These are phyloP conservation scores for Protomyces arabidopsidicola DNA, from an alignment of 1,139 yeast species.

Conservation along the genomic window DNA sequence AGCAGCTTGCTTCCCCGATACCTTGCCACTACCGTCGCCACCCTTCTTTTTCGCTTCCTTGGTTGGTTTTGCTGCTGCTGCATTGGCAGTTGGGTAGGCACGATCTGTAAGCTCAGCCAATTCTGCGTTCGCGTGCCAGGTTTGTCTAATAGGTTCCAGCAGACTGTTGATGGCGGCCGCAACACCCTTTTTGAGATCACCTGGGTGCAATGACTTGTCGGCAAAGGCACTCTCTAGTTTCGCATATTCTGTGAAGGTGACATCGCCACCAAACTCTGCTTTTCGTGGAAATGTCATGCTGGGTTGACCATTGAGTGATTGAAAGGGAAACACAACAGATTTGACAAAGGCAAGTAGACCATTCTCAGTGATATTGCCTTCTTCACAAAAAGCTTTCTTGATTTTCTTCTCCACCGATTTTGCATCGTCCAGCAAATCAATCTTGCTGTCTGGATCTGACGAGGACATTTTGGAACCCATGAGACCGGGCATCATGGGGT, in stretches of 20 bases:
- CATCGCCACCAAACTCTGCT: constrained; percentile 93
- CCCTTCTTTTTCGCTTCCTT: constrained; percentile 9
- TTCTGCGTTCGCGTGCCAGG: constrained; percentile 56
- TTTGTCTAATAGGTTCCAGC: constrained; percentile 78
- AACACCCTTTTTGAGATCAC: constrained; percentile 89
- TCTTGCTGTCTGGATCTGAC: constrained; percentile 95
- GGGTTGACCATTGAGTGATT: constrained; percentile 59
- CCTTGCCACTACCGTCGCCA: constrained; percentile 4
- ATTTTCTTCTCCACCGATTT: constrained; percentile 84
- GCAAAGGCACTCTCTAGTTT: constrained; percentile 67
- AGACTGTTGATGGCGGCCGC: constrained; percentile 74
- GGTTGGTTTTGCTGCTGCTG: constrained; percentile 34
- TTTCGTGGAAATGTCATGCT: constrained; percentile 65
- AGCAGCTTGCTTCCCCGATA: constrained; percentile 35
- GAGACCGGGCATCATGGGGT: constrained; percentile 97
- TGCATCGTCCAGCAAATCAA: constrained; percentile 86
- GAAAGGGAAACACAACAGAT: constrained; percentile 78
- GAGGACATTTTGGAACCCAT: constrained; percentile 98
- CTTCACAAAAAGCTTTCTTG: constrained; percentile 88
- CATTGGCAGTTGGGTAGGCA: constrained; percentile 63
- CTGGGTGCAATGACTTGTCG: constrained; percentile 73
- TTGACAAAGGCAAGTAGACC: constrained; percentile 84
- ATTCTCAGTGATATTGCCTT: constrained; percentile 86
- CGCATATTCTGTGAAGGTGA: constrained; percentile 65
- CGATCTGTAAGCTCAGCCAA: constrained; percentile 67